Base-by-base conservation (phyloP, 192 early-diverging fungal genomes). In the Coemansia sp. region DNA sequence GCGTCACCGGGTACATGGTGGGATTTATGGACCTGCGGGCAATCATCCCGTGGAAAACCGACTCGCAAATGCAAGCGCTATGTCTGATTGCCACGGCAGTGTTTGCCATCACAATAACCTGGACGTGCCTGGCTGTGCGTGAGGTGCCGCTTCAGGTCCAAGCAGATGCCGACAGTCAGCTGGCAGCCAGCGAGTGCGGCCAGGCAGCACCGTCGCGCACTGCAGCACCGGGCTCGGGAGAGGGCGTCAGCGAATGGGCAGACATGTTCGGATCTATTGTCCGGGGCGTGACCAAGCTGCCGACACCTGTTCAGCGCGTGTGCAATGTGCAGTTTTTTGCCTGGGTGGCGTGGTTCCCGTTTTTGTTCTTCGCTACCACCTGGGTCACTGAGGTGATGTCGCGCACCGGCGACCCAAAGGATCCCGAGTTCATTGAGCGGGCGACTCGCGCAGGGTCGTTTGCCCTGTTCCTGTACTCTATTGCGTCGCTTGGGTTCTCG, bases 291-390 rank as follows among this genome's bases (percentile, higher is more conserved):
- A 30, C 26, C 9, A 51, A 63, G 14, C 64, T 97, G 42, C 94
- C 96, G 2, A 53, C 37, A 16, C 83, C 90, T 1, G 80, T 96
- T 10, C 88, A 90, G 54, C 73, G 82, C 43, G 80, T 98, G 15
- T 97, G 91, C 66, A 91, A 90, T 61, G 86, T 92, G 13, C 96
- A 98, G 64, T 90, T 98, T 45, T 94, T 94, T 81, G 86, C 89
- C 20, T 98, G 94, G 94, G 82, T 96, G 70, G 94, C 89, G n/a
- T 94, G 94, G 91, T 98, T 98, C 61, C 92, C 94, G 14, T 94
- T 96, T 68, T 76, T 98, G 23, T 97, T 96, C 69, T 98, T 95
- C 72, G 86, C 88, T 18, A 75, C 72, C 1, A 77, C 79, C 7
- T 81, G 72, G 63, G 70, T 81, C 35, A 73, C 67, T 21, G 72